phyloP scores from a whole-genome alignment of 192 early-diverging fungal genomes.

The Chytriomyces confervae region DNA sequence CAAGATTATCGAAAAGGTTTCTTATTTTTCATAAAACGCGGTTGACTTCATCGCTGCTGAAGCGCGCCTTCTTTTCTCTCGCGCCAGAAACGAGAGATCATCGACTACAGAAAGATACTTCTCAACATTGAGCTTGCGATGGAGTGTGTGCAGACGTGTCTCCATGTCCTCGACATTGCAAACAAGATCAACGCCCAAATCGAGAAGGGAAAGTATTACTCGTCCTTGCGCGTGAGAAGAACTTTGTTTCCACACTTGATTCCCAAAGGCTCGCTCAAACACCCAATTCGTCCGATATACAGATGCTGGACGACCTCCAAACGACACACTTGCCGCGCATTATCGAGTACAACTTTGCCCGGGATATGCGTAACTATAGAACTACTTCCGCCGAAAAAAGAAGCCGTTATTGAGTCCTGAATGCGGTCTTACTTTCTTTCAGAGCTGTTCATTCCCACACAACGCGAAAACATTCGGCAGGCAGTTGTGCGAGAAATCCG shows the following conservation, averaged over 20 bases:
- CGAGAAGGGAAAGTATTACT: conserved; percentile 84
- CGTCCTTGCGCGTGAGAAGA: conserved; percentile 75
- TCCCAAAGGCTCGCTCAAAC: not conserved
- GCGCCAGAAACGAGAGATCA: conserved; percentile 75
- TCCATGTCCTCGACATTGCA: conserved; percentile 86
- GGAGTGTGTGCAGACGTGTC: conserved; percentile 79
- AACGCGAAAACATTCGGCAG: conserved; percentile 85
- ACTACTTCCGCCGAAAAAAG: not conserved
- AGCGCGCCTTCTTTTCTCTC: conserved; percentile 1
- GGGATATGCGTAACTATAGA: conserved; percentile 68
- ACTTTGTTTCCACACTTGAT: not conserved
- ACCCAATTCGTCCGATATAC: not conserved
- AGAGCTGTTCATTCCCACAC: conserved; percentile 88
- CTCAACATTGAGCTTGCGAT: conserved; percentile 87
- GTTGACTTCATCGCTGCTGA: not conserved
- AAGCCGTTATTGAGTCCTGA: not conserved
- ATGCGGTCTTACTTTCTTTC: conserved; percentile 3
- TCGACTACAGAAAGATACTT: conserved; percentile 78
- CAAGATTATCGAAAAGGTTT: conserved; percentile 79
- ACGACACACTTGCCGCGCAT: conserved; percentile 72
- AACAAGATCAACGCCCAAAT: conserved; percentile 83
- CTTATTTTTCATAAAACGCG: not conserved
- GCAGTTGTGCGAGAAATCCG: conserved; percentile 87
- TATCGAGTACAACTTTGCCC: conserved; percentile 81
- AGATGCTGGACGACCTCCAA: conserved; percentile 88